A percentile compares a stretch with the other conserved stretches of the same genome.
phyloP scores from a whole-genome alignment of 2,329 filamentous ascomycete genomes.

The Gaeumannomyces sp. region DNA sequence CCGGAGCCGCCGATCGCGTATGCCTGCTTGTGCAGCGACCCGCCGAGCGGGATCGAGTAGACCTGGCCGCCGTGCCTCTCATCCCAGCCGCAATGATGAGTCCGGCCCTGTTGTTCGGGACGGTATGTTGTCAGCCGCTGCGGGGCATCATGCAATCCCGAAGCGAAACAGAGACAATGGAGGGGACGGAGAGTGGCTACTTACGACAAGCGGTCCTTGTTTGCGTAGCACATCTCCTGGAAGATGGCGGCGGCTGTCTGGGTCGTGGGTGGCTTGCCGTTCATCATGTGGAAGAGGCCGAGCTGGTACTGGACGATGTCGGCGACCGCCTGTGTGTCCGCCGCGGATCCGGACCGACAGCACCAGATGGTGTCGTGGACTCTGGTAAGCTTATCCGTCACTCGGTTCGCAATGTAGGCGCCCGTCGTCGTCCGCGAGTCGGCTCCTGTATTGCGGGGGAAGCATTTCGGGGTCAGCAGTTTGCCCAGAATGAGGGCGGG shows the following conservation, averaged over 20 bases:
- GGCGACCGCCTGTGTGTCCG: slow-evolving; percentile 95
- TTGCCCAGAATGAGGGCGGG: not conserved
- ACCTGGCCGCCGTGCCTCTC: slow-evolving; percentile 92
- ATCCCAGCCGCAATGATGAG: slow-evolving; percentile 98
- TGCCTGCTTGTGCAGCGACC: slow-evolving; percentile 93
- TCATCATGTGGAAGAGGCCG: slow-evolving; percentile 83
- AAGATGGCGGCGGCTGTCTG: slow-evolving; percentile 94
- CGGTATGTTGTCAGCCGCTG: not conserved
- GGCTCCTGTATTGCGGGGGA: slow-evolving; percentile 50
- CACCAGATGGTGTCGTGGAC: slow-evolving; percentile 99
- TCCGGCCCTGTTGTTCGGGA: slow-evolving; percentile 59
- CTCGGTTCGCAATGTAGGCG: slow-evolving; percentile 97
- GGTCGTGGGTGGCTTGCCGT: slow-evolving; percentile 85
- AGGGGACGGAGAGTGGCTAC: slow-evolving; percentile 22
- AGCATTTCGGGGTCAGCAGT: not conserved
- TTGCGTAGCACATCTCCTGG: slow-evolving; percentile 95
- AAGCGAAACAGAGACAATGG: not conserved
- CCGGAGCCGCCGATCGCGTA: slow-evolving; percentile 96
- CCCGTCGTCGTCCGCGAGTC: slow-evolving; percentile 97
- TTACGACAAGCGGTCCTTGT: slow-evolving; percentile 89
- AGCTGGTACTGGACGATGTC: slow-evolving; percentile 98
- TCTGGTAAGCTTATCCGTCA: slow-evolving; percentile 98
- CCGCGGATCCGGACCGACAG: slow-evolving; percentile 94
- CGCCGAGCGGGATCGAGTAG: slow-evolving; percentile 93
- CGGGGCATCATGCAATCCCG: not conserved